Evolutionary conservation across 345 rosid species (phyloP).

Genomic region (Chamaenerion angustifolium): DNA sequence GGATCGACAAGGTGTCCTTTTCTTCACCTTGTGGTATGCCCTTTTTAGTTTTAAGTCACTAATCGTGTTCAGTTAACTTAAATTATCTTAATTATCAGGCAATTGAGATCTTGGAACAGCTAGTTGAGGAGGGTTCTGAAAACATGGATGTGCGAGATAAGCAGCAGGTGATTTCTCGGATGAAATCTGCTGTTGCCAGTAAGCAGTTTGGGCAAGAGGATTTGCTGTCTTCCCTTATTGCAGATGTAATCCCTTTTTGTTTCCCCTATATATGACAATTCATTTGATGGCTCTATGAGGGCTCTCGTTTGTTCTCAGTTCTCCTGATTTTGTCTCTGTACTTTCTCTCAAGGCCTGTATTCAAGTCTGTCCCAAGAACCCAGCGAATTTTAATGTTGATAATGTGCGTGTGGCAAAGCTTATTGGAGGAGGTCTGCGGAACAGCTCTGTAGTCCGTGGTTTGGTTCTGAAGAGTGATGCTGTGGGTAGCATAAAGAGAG

Average conservation of each 20-base stretch:
- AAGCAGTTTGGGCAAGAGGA: conserved; percentile 97
- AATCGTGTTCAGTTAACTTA: not conserved
- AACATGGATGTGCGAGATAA: conserved; percentile 83
- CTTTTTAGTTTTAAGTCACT: not conserved
- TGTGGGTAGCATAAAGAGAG: conserved; percentile 63
- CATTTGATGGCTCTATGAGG: not conserved
- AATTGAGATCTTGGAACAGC: conserved; percentile 45
- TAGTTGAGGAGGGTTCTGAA: conserved; percentile 86
- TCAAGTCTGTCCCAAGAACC: conserved; percentile 95
- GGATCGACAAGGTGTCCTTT: conserved; percentile 39
- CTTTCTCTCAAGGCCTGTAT: conserved; percentile 61
- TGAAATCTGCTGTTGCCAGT: conserved; percentile 97
- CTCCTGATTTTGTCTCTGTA: not conserved
- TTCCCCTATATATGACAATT: conserved; percentile 1
- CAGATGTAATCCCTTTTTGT: conserved; percentile 39
- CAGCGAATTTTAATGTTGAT: conserved; percentile 86
- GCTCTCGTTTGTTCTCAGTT: not conserved
- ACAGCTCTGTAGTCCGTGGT: conserved; percentile 63
- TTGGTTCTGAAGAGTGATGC: conserved; percentile 90
- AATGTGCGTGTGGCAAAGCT: conserved; percentile 90
- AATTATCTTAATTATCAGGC: conserved; percentile 21
- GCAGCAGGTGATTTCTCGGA: conserved; percentile 60
- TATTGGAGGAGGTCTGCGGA: conserved; percentile 79
- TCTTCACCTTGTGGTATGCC: not conserved
- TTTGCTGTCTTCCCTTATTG: conserved; percentile 49